Conservation (phyloP, 306 rosid species). For the Benincasa hispida region DNA sequence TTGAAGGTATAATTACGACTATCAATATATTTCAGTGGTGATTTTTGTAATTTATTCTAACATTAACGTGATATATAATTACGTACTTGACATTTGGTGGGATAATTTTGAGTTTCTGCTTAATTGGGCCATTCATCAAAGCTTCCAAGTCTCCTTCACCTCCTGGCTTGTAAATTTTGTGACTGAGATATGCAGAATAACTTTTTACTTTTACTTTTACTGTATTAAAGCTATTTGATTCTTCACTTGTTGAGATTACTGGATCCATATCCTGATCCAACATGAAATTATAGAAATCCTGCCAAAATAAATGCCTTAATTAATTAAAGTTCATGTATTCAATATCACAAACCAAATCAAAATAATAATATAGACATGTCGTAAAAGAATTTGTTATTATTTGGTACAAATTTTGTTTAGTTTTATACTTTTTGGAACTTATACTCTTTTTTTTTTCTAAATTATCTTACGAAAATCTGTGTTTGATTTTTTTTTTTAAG, state of each 20-base stretch:
- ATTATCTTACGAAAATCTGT: no score
- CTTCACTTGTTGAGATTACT: background rate
- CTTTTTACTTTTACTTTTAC: background rate
- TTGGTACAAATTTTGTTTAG: no score
- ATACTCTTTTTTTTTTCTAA: no score
- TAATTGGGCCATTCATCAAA: conserved; percentile 65
- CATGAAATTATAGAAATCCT: conserved; percentile 76
- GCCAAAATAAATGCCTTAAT: background rate
- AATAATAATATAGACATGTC: no score
- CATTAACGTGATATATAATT: background rate
- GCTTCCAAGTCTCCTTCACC: conserved; percentile 21
- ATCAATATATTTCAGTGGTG: no score
- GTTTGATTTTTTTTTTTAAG: no score
- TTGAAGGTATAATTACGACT: no score
- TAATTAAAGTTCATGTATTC: no score
- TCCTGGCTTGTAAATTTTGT: conserved; percentile 28
- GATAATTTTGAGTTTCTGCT: conserved; percentile 55
- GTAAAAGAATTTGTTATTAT: no score
- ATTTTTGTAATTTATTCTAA: no score
- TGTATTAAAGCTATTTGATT: conserved; percentile 11
- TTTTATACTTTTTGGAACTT: no score
- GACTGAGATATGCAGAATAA: conserved; percentile 47
- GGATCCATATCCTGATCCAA: conserved; percentile 31
- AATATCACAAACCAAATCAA: no score
- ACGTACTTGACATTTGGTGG: conserved; percentile 61